These are phyloP conservation scores for Cladosporium austrohemisphaericum DNA, from an alignment of 2,329 filamentous ascomycete genomes.

Conservation along the genomic window DNA sequence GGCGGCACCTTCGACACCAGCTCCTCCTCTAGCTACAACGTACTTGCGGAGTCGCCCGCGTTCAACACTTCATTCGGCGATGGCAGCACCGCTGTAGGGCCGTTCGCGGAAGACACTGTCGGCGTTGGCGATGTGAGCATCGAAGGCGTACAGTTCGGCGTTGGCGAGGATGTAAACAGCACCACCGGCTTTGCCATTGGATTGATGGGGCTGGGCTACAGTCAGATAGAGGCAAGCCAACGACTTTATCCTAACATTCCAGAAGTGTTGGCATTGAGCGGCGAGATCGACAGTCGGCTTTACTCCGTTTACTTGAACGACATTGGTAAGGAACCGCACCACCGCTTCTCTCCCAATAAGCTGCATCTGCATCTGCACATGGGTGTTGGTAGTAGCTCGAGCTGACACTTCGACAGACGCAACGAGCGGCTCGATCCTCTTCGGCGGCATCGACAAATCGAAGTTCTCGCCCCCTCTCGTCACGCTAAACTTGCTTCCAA, in stretches of 20 bases:
- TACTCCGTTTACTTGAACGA: slow-evolving; percentile 34
- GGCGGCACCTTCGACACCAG: slow-evolving; percentile 29
- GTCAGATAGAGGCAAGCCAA: slow-evolving; percentile 25
- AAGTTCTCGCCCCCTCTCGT: slow-evolving; percentile 30
- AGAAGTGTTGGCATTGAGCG: slow-evolving; percentile 29
- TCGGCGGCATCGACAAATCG: slow-evolving; percentile 34
- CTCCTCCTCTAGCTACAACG: slow-evolving; percentile 27
- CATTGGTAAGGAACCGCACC: slow-evolving; percentile 15
- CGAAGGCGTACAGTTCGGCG: slow-evolving; percentile 30
- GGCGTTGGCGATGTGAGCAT: slow-evolving; percentile 30
- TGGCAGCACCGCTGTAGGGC: slow-evolving; percentile 26
- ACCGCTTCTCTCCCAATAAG: no score
- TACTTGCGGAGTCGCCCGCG: slow-evolving; percentile 22
- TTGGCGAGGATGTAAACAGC: slow-evolving; percentile 27
- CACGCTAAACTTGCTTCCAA: slow-evolving; percentile 31
- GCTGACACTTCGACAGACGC: neutral
- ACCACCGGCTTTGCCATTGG: slow-evolving; percentile 30
- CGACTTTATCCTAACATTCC: slow-evolving; percentile 33
- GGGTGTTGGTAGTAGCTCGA: no score
- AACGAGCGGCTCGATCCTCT: slow-evolving; percentile 31
- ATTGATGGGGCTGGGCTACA: slow-evolving; percentile 33
- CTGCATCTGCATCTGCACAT: no score
- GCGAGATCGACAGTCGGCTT: slow-evolving; percentile 29
- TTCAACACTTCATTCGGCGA: slow-evolving; percentile 32
- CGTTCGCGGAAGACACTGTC: slow-evolving; percentile 28